phyloP scores from a whole-genome alignment of 83 land plant species.

The Picea abies region DNA sequence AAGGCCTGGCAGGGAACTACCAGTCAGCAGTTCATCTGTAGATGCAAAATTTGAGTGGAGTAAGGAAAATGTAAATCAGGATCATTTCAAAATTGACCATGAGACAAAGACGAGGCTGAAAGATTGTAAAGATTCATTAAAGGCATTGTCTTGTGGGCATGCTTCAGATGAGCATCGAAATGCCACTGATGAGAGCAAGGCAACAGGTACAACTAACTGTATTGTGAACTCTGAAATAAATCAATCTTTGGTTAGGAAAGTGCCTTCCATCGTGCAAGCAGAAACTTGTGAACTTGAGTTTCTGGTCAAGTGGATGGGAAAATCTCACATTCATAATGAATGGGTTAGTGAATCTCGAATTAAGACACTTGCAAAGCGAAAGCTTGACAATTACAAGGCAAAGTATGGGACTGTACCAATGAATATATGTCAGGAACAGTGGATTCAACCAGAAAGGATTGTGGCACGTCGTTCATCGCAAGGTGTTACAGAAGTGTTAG shows the following conservation, averaged over 20 bases:
- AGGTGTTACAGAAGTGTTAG: conserved; percentile 60
- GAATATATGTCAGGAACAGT: conserved; percentile 74
- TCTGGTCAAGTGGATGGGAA: conserved; percentile 95
- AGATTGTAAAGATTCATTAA: neutral
- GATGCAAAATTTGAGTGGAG: neutral
- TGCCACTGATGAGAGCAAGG: neutral
- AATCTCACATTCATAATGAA: conserved; percentile 85
- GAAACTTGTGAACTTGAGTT: conserved; percentile 49
- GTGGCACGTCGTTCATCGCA: conserved; percentile 49
- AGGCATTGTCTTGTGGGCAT: neutral
- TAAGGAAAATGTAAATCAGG: conserved; percentile 8
- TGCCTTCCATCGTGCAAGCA: neutral
- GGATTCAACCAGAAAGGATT: conserved; percentile 84
- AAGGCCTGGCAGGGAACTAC: neutral
- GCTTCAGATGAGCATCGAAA: conserved; percentile 13
- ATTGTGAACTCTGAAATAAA: conserved; percentile 2
- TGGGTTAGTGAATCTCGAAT: conserved; percentile 85
- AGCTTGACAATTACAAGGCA: conserved; percentile 86
- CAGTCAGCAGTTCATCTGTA: neutral
- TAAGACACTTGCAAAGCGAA: conserved; percentile 79
- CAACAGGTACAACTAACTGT: conserved; percentile 7
- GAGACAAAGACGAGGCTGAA: conserved; percentile 14
- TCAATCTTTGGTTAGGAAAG: neutral
- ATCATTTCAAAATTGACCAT: neutral
- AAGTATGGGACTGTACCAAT: conserved; percentile 79